Evolutionary conservation across 495 filamentous ascomycete genomes (phyloP), one percentile per base, ranked within the genome.

Genomic region (Trichoderma reesei): DNA sequence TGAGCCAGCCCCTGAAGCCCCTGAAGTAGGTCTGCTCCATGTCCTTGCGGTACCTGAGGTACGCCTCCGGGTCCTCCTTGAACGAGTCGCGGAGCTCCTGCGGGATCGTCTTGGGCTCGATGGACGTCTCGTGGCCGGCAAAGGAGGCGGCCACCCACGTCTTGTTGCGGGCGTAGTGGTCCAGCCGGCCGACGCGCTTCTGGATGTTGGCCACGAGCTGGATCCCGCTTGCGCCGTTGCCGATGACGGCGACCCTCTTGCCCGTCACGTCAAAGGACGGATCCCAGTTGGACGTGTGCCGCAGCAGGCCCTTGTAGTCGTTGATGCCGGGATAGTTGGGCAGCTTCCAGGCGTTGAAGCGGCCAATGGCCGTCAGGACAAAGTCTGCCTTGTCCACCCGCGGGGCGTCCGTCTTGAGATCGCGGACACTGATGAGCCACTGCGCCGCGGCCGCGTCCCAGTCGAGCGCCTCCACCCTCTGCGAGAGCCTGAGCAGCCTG

Each of bases 141-240:
- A 75, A 78, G 1, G 71, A 72, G 7, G 82, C 79, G 0, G 86
- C 81, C n/a, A 91, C 84, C 87, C 88, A 90, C 1, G 86, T 88
- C 37, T 75, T 80, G 66, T 83, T 86, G 20, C 88, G 81, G 6
- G 82, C 84, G 62, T 88, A 90, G 72, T 87, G 82, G 66, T 85
- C 84, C 78, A 83, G 72, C 20, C 79, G 75, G 11, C 73, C 68
- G 14, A 84, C 82, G 8, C 75, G 66, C 13, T 82, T 81, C 63
- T 86, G 78, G 31, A 86, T 70, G 20, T 79, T 79, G 11, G 83
- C 78, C 6, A 86, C 79, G 26, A 89, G 78, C 66, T 90, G 86
- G 39, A 79, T 85, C 68, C 70, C 76, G 67, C 68, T 84, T 74
- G 67, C 83, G 63, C 72, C 83, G 78, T 76, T 88, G 75, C 85